Percentiles rank a stretch among this genome's conserved stretches.
Evolutionary conservation across 192 early-diverging fungal genomes (phyloP).

Genomic region (Podila minutissima): DNA sequence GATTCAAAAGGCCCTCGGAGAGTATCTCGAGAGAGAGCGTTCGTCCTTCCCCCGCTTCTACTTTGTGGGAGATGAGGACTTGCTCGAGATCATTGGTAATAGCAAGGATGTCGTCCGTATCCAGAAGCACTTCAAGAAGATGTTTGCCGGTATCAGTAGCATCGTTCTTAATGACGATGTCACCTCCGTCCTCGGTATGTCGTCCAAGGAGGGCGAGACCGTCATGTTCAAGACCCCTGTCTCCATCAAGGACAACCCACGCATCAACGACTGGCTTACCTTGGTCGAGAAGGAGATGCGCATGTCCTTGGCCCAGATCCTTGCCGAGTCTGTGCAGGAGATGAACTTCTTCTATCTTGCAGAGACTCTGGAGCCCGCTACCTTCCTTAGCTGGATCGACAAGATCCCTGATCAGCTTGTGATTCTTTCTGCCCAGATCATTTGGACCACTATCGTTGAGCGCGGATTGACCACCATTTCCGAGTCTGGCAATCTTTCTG

Average conservation of each 20-base stretch:
- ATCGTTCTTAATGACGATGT: slow-evolving; percentile 88
- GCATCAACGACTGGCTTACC: slow-evolving; percentile 98
- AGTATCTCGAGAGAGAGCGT: slow-evolving; percentile 98
- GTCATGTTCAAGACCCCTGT: slow-evolving; percentile 84
- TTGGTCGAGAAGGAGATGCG: slow-evolving; percentile 95
- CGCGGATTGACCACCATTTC: slow-evolving; percentile 65
- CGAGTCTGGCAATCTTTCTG: slow-evolving; percentile 38
- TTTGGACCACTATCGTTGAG: slow-evolving; percentile 93
- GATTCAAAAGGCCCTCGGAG: slow-evolving; percentile 99
- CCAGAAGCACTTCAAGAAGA: slow-evolving; percentile 99
- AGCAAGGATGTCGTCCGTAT: slow-evolving; percentile 94
- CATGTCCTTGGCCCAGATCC: slow-evolving; percentile 79
- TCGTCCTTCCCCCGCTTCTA: slow-evolving; percentile 99
- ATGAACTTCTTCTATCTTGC: slow-evolving; percentile 70
- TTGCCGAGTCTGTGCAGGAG: slow-evolving; percentile 77
- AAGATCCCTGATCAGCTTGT: slow-evolving; percentile 93
- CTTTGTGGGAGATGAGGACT: slow-evolving; percentile 99
- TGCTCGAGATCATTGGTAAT: slow-evolving; percentile 99
- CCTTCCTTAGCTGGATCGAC: slow-evolving; percentile 87
- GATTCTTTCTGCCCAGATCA: slow-evolving; percentile 87
- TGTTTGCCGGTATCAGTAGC: slow-evolving; percentile 96
- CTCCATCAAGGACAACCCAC: slow-evolving; percentile 82
- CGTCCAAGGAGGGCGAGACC: slow-evolving; percentile 93
- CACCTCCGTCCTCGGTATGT: slow-evolving; percentile 79
- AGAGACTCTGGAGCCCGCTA: slow-evolving; percentile 59